Evolutionary conservation across 805 yeast genomes (phyloP).

Genomic region (Vanderwaltozyma polyspora): DNA sequence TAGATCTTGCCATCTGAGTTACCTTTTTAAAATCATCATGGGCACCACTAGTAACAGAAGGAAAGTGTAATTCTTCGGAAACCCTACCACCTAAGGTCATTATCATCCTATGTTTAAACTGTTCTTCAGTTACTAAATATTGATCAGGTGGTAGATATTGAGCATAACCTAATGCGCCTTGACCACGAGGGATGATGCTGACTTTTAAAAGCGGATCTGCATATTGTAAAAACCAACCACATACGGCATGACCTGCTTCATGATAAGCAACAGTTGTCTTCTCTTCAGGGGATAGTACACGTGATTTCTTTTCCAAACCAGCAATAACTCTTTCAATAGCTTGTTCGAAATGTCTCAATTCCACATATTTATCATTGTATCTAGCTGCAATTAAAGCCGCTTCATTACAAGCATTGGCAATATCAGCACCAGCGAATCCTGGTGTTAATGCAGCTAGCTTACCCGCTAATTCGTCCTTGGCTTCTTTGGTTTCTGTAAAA

Average conservation of each 20-base stretch:
- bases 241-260: slow-evolving; percentile 98
- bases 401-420: slow-evolving; percentile 93
- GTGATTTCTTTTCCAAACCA: slow-evolving; percentile 85
- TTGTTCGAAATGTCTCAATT: slow-evolving; percentile 74
- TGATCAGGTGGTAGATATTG: slow-evolving; percentile 93
- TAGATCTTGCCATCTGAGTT: slow-evolving; percentile 81
- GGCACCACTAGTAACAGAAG: slow-evolving; percentile 92
- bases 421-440: slow-evolving; percentile 97
- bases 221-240: slow-evolving; percentile 88
- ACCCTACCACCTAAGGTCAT: slow-evolving; percentile 98
- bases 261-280: slow-evolving; percentile 89
- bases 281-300: slow-evolving; percentile 74
- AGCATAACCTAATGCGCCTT: slow-evolving; percentile 95
- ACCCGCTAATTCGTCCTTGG: slow-evolving; percentile 57
- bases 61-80: slow-evolving; percentile 85
- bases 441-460: slow-evolving; percentile 93
- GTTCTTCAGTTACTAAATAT: slow-evolving; percentile 64
- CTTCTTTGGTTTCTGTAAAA: slow-evolving; percentile 35
- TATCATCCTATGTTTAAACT: slow-evolving; percentile 80
- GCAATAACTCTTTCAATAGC: slow-evolving; percentile 97
- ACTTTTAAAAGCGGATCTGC: slow-evolving; percentile 95
- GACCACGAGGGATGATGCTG: slow-evolving; percentile 93
- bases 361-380: slow-evolving; percentile 56
- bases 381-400: slow-evolving; percentile 97
- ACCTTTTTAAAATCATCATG: slow-evolving; percentile 94